phyloP scores from a whole-genome alignment of 2,329 filamentous ascomycete species.

The Colletotrichum ledebouriae region DNA sequence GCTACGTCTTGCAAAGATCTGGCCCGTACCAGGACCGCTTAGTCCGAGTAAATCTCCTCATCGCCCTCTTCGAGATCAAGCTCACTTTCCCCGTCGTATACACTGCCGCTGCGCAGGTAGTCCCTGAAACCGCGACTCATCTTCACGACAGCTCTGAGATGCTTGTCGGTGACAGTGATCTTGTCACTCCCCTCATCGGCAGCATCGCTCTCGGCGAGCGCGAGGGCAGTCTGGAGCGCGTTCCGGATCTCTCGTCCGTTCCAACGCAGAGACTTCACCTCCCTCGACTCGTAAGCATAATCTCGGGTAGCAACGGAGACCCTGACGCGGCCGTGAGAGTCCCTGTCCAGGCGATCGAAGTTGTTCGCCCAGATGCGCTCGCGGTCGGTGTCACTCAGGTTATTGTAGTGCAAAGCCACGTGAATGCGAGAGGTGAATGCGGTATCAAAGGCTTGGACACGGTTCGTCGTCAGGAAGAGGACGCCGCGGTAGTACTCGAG shows the following conservation, averaged over 20 bases:
- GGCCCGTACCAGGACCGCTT: not conserved
- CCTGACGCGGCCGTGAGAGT: slow-evolving; percentile 45
- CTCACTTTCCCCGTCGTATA: slow-evolving; percentile 40
- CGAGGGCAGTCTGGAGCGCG: slow-evolving; percentile 52
- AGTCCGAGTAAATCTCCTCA: slow-evolving; percentile 35
- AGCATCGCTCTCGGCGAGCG: slow-evolving; percentile 47
- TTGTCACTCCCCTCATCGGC: slow-evolving; percentile 41
- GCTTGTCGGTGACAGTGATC: slow-evolving; percentile 44
- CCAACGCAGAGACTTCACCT: slow-evolving; percentile 44
- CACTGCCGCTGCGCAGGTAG: slow-evolving; percentile 47
- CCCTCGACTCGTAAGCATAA: slow-evolving; percentile 44
- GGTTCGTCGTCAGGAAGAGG: slow-evolving; percentile 65
- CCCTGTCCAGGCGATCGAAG: slow-evolving; percentile 47
- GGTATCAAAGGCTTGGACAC: slow-evolving; percentile 54
- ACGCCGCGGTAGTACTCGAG: slow-evolving; percentile 66
- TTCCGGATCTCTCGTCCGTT: slow-evolving; percentile 52
- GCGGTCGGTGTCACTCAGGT: slow-evolving; percentile 48
- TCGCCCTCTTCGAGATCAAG: slow-evolving; percentile 33
- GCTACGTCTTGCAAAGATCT: not conserved
- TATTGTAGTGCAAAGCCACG: slow-evolving; percentile 48
- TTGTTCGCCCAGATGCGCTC: slow-evolving; percentile 49
- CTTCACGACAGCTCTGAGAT: slow-evolving; percentile 45
- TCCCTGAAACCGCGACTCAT: slow-evolving; percentile 45
- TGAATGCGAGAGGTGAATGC: slow-evolving; percentile 52
- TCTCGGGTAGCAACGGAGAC: slow-evolving; percentile 44